A percentile compares a stretch with the other conserved stretches of the same genome.
phyloP scores from a whole-genome alignment of 164 flowering plant species.

The Piper longum region DNA sequence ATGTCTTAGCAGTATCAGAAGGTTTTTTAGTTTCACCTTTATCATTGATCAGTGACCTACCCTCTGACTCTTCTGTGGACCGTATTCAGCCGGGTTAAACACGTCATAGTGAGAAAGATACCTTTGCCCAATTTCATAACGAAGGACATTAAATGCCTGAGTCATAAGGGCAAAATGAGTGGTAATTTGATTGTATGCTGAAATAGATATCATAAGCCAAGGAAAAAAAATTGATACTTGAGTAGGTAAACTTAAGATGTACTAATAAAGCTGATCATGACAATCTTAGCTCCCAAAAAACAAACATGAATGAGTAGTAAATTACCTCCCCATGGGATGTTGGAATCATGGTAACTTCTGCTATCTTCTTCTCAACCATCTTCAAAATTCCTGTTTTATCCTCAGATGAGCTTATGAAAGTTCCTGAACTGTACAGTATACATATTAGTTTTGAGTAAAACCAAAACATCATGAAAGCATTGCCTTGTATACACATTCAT shows the following conservation, averaged over 20 bases:
- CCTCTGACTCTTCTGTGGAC: constrained; percentile 94
- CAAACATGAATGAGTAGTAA: not conserved
- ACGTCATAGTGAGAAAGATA: constrained; percentile 85
- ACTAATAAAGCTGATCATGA: too few relatives aligned
- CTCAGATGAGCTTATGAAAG: constrained; percentile 63
- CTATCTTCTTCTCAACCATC: constrained; percentile 70
- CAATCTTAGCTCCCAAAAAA: too few relatives aligned
- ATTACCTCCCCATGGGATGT: constrained; percentile 72
- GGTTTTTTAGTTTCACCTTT: not conserved
- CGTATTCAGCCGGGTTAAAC: constrained; percentile 79
- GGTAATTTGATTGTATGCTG: too few relatives aligned
- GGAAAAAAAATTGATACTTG: too few relatives aligned
- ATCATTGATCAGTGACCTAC: constrained; percentile 21
- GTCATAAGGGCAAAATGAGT: constrained; percentile 20
- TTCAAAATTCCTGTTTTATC: constrained; percentile 67
- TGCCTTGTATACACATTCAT: too few relatives aligned
- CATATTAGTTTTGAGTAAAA: not conserved
- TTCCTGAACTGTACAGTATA: constrained; percentile 58
- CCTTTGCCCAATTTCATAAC: constrained; percentile 89
- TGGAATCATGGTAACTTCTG: constrained; percentile 79
- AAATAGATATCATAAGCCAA: too few relatives aligned
- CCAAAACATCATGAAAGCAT: not conserved
- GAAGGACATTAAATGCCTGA: constrained; percentile 85
- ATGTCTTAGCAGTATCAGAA: not conserved
- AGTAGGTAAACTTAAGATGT: too few relatives aligned